These are phyloP conservation scores for Fusarium falciforme DNA, from an alignment of 2,329 filamentous ascomycete species.

Conservation along the genomic window DNA sequence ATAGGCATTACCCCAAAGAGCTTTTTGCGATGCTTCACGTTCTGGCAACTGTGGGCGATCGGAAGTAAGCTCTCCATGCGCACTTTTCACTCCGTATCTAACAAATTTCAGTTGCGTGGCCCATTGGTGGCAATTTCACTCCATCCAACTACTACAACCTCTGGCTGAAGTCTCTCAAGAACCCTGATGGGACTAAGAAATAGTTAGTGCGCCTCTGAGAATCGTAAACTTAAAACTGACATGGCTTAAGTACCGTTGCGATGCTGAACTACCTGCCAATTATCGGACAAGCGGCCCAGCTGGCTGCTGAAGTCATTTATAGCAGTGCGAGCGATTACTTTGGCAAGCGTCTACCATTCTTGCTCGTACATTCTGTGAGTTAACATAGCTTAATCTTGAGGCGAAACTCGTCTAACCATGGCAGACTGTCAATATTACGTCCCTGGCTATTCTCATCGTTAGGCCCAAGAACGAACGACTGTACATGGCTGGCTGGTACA, in stretches of 20 bases:
- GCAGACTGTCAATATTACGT: slow-evolving; percentile 20
- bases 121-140: neutral
- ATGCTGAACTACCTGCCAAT: slow-evolving; percentile 21
- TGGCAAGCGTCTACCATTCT: slow-evolving; percentile 8
- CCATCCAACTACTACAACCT: neutral
- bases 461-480: slow-evolving; percentile 3
- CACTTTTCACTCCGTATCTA: neutral
- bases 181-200: neutral
- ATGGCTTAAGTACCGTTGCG: neutral
- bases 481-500: slow-evolving; percentile 20
- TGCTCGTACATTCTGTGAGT: slow-evolving; percentile 3
- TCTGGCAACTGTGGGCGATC: neutral
- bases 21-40: neutral
- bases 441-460: slow-evolving; percentile 14
- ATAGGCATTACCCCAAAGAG: neutral
- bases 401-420: neutral
- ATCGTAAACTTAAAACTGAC: neutral
- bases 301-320: slow-evolving; percentile 12
- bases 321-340: slow-evolving; percentile 16
- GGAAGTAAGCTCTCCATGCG: neutral
- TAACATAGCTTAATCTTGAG: too few species aligned
- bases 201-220: neutral
- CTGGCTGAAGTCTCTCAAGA: neutral
- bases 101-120: neutral
- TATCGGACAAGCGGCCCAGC: slow-evolving; percentile 7